These are phyloP conservation scores for Globisporangium acanthophoron DNA, from an alignment of 352 stramenopile genomes.

Conservation along the genomic window DNA sequence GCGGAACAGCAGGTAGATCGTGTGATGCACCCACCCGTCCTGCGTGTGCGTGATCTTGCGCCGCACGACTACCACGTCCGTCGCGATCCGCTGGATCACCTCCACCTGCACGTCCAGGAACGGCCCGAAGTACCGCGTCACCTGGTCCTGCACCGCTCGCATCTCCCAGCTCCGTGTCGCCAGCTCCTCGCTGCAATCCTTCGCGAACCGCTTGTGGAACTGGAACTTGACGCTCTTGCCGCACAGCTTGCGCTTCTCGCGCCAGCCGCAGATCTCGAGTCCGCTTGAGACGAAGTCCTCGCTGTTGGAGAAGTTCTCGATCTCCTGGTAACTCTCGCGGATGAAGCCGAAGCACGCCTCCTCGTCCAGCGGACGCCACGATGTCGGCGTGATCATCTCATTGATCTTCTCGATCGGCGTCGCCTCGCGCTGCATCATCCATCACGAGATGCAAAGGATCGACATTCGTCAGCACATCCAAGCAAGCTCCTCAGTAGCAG, in stretches of 20 bases:
- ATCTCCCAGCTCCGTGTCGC: constrained; percentile 47
- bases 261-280: constrained; percentile 53
- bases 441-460: background rate
- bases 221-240: constrained; percentile 52
- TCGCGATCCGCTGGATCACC: constrained; percentile 43
- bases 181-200: constrained; percentile 46
- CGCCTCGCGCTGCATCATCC: constrained; percentile 25
- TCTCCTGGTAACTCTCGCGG: constrained; percentile 44
- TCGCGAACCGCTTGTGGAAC: constrained; percentile 52
- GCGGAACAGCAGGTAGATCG: constrained; percentile 68
- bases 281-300: constrained; percentile 46
- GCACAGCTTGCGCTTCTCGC: constrained; percentile 52
- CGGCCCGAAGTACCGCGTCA: constrained; percentile 50
- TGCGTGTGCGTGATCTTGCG: constrained; percentile 53
- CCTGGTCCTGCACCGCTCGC: constrained; percentile 44
- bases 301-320: constrained; percentile 37
- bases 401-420: constrained; percentile 14
- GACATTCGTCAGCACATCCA: background rate
- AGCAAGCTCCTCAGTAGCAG: background rate
- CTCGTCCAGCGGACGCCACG: constrained; percentile 37
- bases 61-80: constrained; percentile 48
- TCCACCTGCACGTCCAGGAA: constrained; percentile 45
- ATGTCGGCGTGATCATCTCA: constrained; percentile 22
- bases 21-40: constrained; percentile 55
- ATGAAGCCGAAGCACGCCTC: constrained; percentile 36